These are phyloP conservation scores for Tylopilus subfusipes DNA, from an alignment of 768 basidiomycete species.

Conservation along the genomic window DNA sequence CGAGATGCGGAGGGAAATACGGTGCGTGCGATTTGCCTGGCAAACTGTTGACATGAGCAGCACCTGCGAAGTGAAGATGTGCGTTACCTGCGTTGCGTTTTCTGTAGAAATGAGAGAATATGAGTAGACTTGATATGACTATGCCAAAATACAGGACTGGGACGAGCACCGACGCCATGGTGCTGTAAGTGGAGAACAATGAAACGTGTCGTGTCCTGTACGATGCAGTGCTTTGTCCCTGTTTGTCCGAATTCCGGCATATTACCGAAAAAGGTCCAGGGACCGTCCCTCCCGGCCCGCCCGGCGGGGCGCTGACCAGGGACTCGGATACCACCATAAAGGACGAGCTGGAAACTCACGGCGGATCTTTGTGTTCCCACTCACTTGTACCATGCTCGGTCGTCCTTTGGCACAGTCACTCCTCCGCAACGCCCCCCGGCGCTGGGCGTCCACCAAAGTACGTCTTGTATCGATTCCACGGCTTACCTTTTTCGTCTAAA, in stretches of 20 bases:
- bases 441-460: constrained; percentile 68
- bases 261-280: neutral
- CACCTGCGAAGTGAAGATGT: neutral
- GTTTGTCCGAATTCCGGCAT: neutral
- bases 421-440: constrained; percentile 26
- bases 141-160: constrained; percentile 86
- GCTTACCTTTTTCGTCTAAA: constrained; percentile 1
- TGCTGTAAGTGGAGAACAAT: constrained; percentile 13
- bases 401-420: constrained; percentile 23
- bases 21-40: constrained; percentile 69
- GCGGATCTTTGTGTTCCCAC: neutral
- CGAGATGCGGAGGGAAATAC: constrained; percentile 84
- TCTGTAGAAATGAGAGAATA: constrained; percentile 87
- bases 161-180: constrained; percentile 83
- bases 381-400: constrained; percentile 29
- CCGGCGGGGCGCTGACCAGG: no score
- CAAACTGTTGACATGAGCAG: constrained; percentile 5
- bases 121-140: constrained; percentile 80
- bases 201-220: constrained; percentile 19
- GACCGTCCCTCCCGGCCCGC: neutral
- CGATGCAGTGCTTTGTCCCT: constrained; percentile 16
- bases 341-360: neutral
- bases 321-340: neutral
- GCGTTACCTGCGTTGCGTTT: constrained; percentile 63
- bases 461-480: neutral